These are phyloP conservation scores for Endocladia muricata DNA, from an alignment of 31 red algal genomes.

Conservation along the genomic window DNA sequence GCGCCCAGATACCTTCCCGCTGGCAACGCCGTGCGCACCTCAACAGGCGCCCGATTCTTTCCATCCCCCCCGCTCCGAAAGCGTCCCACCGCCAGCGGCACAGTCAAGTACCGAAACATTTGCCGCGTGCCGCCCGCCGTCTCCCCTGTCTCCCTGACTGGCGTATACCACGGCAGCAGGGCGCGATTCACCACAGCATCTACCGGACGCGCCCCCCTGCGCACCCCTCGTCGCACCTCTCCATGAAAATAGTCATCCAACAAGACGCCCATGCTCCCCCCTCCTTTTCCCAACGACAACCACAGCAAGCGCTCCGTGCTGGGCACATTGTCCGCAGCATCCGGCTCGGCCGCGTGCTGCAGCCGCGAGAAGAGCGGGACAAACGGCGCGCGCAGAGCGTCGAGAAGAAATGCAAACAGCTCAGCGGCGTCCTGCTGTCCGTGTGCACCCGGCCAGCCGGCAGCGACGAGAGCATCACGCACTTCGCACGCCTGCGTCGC, in stretches of 20 bases:
- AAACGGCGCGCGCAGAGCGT: slow-evolving; percentile 49
- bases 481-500: background rate
- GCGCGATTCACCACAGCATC: slow-evolving; percentile 29
- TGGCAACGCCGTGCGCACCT: slow-evolving; percentile 9
- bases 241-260: slow-evolving; percentile 37
- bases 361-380: slow-evolving; percentile 32
- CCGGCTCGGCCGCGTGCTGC: slow-evolving; percentile 3
- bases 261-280: background rate
- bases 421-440: slow-evolving; percentile 68
- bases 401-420: slow-evolving; percentile 48
- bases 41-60: slow-evolving; percentile 35
- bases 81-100: slow-evolving; percentile 55
- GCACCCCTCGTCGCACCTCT: slow-evolving; percentile 13
- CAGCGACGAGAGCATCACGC: slow-evolving; percentile 5
- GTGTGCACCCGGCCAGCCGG: slow-evolving; percentile 10
- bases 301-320: slow-evolving; percentile 62
- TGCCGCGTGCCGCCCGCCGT: slow-evolving; percentile 9
- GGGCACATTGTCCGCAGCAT: slow-evolving; percentile 30
- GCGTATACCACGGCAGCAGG: slow-evolving; percentile 57
- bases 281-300: slow-evolving; percentile 16
- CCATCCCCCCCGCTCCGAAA: slow-evolving; percentile 22
- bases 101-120: slow-evolving; percentile 32
- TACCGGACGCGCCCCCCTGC: slow-evolving; percentile 10
- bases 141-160: slow-evolving; percentile 58
- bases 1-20: slow-evolving; percentile 9